Percentiles rank a stretch among this genome's conserved stretches.
These are phyloP conservation scores for Drechslerella dactyloides DNA, from an alignment of 2,329 filamentous ascomycete genomes.

Conservation along the genomic window DNA sequence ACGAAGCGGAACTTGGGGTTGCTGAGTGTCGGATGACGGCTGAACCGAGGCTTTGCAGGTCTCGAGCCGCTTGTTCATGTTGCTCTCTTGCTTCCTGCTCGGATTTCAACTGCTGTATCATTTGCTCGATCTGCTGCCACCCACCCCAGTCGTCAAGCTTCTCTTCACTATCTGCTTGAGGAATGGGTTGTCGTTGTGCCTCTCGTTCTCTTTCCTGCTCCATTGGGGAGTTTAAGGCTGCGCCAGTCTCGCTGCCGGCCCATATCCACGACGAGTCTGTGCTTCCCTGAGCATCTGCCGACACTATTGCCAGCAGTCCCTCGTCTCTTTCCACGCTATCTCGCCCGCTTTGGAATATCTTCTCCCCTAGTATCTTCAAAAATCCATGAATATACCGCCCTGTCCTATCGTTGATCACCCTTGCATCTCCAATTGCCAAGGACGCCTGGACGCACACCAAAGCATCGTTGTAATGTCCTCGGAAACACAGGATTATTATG, in stretches of 20 bases:
- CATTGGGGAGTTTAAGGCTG: conserved; percentile 52
- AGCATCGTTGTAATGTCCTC: conserved; percentile 74
- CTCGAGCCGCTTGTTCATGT: conserved; percentile 50
- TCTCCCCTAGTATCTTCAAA: conserved; percentile 69
- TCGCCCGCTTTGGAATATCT: conserved; percentile 54
- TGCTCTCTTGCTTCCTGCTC: conserved; percentile 52
- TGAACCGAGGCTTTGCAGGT: conserved; percentile 50
- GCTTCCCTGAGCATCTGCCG: conserved; percentile 83
- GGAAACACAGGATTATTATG: conserved; percentile 77
- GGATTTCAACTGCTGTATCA: conserved; percentile 51
- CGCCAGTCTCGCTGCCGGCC: conserved; percentile 55
- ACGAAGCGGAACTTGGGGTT: conserved; percentile 17
- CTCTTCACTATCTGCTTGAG: conserved; percentile 45
- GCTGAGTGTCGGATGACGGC: conserved; percentile 28
- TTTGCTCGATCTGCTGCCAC: conserved; percentile 53
- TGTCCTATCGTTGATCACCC: conserved; percentile 76
- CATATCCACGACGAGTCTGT: conserved; percentile 73
- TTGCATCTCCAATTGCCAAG: conserved; percentile 71
- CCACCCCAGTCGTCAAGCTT: conserved; percentile 54
- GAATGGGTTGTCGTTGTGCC: conserved; percentile 42
- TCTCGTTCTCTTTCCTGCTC: conserved; percentile 48
- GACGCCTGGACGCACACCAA: conserved; percentile 74
- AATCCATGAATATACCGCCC: conserved; percentile 85
- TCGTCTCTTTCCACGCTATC: conserved; percentile 67
- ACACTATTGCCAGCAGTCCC: conserved; percentile 84